A percentile compares a stretch with the other conserved stretches of the same genome.
These are phyloP conservation scores for Verticillium longisporum DNA, from an alignment of 2,329 filamentous ascomycete genomes.

Conservation along the genomic window DNA sequence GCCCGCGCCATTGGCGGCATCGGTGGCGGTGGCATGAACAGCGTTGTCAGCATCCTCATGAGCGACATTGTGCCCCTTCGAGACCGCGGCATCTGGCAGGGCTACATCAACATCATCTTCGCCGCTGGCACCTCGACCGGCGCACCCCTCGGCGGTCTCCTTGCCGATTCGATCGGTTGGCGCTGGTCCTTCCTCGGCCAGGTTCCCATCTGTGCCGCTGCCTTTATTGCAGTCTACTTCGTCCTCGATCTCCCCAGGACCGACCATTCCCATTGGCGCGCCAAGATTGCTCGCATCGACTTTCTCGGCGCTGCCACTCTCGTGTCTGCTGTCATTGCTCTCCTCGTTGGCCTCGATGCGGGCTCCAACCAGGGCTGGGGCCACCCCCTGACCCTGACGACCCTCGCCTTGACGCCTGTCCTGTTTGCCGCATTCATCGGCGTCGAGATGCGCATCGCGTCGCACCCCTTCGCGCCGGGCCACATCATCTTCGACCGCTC, in stretches of 20 bases:
- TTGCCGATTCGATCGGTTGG: constrained; percentile 72
- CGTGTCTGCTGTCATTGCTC: constrained; percentile 55
- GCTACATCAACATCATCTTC: constrained; percentile 64
- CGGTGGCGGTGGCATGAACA: constrained; percentile 66
- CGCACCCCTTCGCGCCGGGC: constrained; percentile 67
- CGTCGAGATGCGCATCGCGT: constrained; percentile 61
- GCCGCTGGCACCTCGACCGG: constrained; percentile 62
- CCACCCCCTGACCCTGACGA: constrained; percentile 47
- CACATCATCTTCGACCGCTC: constrained; percentile 63
- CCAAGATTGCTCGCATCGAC: constrained; percentile 63
- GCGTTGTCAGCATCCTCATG: constrained; percentile 61
- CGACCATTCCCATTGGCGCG: constrained; percentile 54
- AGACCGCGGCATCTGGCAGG: constrained; percentile 68
- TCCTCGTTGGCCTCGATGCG: constrained; percentile 65
- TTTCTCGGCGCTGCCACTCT: constrained; percentile 65
- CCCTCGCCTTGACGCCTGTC: constrained; percentile 46
- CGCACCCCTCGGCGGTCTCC: constrained; percentile 61
- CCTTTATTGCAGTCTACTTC: constrained; percentile 57
- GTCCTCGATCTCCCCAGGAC: constrained; percentile 53
- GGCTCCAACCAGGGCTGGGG: constrained; percentile 68
- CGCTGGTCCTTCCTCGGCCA: constrained; percentile 68
- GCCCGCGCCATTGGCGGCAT: constrained; percentile 49
- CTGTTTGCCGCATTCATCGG: constrained; percentile 62
- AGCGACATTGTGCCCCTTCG: constrained; percentile 65
- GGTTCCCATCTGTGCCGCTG: constrained; percentile 59